Evolutionary conservation across 345 rosid species (phyloP), one percentile per base, ranked within the genome.

Genomic region (Acer campestre): DNA sequence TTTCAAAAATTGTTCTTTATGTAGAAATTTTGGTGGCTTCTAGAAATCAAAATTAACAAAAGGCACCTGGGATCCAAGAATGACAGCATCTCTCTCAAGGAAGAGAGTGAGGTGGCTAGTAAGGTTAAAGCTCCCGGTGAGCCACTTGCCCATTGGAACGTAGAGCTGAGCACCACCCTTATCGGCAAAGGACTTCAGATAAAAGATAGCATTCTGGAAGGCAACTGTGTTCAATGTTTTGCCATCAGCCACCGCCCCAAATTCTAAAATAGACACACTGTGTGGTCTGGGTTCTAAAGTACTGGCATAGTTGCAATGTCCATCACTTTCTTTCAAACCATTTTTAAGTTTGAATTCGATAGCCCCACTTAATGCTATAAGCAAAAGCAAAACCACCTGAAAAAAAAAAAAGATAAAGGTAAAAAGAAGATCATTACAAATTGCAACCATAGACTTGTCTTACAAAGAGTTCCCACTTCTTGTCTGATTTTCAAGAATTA

Each of bases 131-230:
- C 90, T 86, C 31, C 85, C 85, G 11, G 90, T 88, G 77, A 88
- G 82, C 86, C 87, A 88, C 66, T 81, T 87, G 67, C 91, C 91
- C 0, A 86, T 67, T 20, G 91, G 91, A 40, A 88, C 68, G 72
- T 76, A 86, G 27, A 88, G 86, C 86, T 82, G 84, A 71, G 89
- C 84, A 22, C 91, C 91, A 18, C 89, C 91, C 74, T 87, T 86
- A 29, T 86, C 80, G 31, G 87, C 74, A 65, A 83, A 84, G 65
- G 87, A 86, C 80, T 84, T 84, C 7, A 88, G 81, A 79, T 76
- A 81, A 79, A 81, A 84, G 23, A 86, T 74, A 29, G 89, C 89
- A 73, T 80, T 84, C 73, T 77, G 83, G 81, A 88, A 88, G 22
- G 89, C 89, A 76, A 83, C 77, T 25, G 91, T 88, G 82, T 88